Evolutionary conservation across 352 stramenopile species (phyloP).

Genomic region (Globisporangium irregulare): DNA sequence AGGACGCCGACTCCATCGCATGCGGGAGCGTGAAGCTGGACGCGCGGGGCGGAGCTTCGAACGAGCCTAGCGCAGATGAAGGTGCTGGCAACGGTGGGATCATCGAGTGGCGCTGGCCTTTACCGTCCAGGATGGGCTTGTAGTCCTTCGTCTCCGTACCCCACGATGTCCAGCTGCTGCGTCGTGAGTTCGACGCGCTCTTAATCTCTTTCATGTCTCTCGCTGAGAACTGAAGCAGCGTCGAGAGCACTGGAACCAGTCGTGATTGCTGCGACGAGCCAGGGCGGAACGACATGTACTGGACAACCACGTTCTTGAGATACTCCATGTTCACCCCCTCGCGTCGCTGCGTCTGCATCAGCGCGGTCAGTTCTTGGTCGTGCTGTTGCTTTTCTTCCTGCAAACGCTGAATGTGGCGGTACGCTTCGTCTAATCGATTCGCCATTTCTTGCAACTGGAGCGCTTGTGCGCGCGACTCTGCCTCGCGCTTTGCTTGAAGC

Average conservation of each 20-base stretch:
- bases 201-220: conserved; percentile 80
- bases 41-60: conserved; percentile 23
- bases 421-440: conserved; percentile 37
- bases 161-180: conserved; percentile 77
- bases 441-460: conserved; percentile 52
- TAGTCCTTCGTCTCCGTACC: conserved; percentile 51
- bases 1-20: conserved; percentile 27
- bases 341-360: conserved; percentile 79
- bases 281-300: conserved; percentile 87
- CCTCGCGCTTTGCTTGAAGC: conserved; percentile 80
- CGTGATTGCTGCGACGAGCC: conserved; percentile 77
- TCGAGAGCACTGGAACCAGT: conserved; percentile 82
- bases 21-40: conserved; percentile 62
- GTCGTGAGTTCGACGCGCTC: conserved; percentile 38
- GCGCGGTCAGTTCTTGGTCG: conserved; percentile 62
- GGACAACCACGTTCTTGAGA: conserved; percentile 88
- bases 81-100: conserved; percentile 16
- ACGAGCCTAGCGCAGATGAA: conserved; percentile 11
- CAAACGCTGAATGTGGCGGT: conserved; percentile 52
- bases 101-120: conserved; percentile 30
- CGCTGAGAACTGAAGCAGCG: conserved; percentile 77
- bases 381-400: conserved; percentile 55
- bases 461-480: conserved; percentile 53
- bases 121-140: conserved; percentile 54
- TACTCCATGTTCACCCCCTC: conserved; percentile 91